Evolutionary conservation across 257 asterid genomes (phyloP).

Genomic region (Cruciata laevipes): DNA sequence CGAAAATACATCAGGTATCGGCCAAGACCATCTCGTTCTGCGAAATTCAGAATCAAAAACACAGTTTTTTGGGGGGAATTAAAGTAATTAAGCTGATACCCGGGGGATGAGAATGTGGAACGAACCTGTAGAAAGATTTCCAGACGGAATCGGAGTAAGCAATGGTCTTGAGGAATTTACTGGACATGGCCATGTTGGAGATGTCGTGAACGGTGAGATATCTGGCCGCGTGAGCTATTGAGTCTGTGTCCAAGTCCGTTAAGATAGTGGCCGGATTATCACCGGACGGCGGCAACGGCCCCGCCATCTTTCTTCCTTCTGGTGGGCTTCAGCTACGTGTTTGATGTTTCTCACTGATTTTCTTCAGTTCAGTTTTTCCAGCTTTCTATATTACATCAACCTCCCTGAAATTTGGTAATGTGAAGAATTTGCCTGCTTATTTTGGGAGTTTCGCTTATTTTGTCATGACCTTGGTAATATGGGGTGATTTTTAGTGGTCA

Average conservation of each 20-base stretch:
- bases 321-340: not conserved
- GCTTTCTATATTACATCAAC: not conserved
- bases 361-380: not conserved
- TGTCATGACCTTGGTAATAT: too few relatives aligned
- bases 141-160: slow-evolving; percentile 69
- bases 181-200: slow-evolving; percentile 57
- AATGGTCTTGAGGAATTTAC: slow-evolving; percentile 44
- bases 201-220: slow-evolving; percentile 48
- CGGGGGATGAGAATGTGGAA: not conserved
- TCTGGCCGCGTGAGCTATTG: slow-evolving; percentile 48
- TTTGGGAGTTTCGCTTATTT: too few relatives aligned
- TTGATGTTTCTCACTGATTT: too few relatives aligned
- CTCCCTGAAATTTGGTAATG: not conserved
- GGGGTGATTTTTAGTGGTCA: too few relatives aligned
- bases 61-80: not conserved
- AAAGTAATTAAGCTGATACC: not conserved
- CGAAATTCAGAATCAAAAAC: slow-evolving; percentile 11
- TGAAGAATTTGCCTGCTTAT: not conserved
- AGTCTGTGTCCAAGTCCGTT: slow-evolving; percentile 50
- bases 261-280: slow-evolving; percentile 41
- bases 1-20: slow-evolving; percentile 19
- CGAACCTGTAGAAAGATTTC: slow-evolving; percentile 61
- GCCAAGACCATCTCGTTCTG: slow-evolving; percentile 63
- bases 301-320: slow-evolving; percentile 22
- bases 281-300: slow-evolving; percentile 23